Conservation (phyloP, 768 basidiomycete genomes). For the Phanerochaete carnosa region DNA sequence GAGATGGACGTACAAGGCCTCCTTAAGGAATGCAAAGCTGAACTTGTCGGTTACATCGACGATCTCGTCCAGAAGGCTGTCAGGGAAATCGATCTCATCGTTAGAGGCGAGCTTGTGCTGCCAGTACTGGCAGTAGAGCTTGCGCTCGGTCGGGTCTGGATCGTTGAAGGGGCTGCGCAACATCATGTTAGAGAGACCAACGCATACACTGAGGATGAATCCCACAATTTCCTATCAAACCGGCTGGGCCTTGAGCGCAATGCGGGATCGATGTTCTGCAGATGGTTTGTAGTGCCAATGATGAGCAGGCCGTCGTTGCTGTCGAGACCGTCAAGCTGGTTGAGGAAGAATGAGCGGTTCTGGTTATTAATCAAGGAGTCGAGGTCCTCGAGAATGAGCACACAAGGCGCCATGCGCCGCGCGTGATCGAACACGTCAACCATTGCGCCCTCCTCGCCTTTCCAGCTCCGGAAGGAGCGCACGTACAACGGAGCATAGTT, state of each 20-base stretch:
- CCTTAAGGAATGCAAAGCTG: constrained; percentile 87
- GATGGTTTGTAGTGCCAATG: constrained; percentile 81
- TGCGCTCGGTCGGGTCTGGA: constrained; percentile 61
- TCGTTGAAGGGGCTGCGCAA: constrained; percentile 54
- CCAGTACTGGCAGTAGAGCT: constrained; percentile 75
- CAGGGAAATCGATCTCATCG: constrained; percentile 62
- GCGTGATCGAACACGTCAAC: constrained; percentile 67
- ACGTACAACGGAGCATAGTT: constrained; percentile 76
- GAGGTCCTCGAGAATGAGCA: constrained; percentile 62
- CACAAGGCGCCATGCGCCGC: constrained; percentile 64
- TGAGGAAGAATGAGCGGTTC: constrained; percentile 86
- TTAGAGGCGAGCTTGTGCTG: constrained; percentile 69
- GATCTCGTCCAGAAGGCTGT: constrained; percentile 55
- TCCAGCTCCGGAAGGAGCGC: constrained; percentile 68
- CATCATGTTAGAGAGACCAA: constrained; percentile 20
- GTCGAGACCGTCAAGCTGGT: constrained; percentile 79
- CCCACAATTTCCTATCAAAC: constrained; percentile 85
- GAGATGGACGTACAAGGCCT: constrained; percentile 62
- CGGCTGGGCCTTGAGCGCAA: constrained; percentile 76
- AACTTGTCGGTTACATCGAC: constrained; percentile 62
- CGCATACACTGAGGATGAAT: not conserved
- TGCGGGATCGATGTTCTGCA: constrained; percentile 75
- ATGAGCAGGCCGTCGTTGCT: constrained; percentile 78
- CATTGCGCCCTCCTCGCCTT: constrained; percentile 68
- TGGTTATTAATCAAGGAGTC: constrained; percentile 76